These are phyloP conservation scores for Ophiosphaerella korrae DNA, from an alignment of 2,329 filamentous ascomycete species.

Conservation along the genomic window DNA sequence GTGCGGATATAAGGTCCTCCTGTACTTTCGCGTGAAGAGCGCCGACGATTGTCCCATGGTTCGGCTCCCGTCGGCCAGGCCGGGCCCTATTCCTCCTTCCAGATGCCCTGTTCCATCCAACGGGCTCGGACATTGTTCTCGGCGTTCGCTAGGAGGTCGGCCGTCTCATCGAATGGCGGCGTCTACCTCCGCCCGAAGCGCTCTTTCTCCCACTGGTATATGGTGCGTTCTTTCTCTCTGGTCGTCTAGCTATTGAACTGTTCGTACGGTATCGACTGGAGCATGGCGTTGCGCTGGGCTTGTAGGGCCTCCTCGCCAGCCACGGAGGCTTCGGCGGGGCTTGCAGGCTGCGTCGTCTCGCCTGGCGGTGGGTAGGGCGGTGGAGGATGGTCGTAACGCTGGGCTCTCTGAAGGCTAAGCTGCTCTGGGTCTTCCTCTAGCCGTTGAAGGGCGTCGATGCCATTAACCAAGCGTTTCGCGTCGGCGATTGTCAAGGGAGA, in stretches of 20 bases:
- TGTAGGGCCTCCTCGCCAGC: neutral
- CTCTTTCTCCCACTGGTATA: no score
- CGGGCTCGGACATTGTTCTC: conserved; percentile 8
- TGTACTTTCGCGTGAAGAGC: conserved; percentile 1
- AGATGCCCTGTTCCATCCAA: conserved; percentile 14
- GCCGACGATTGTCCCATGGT: neutral
- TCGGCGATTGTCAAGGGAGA: neutral
- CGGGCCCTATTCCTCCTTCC: conserved; percentile 9
- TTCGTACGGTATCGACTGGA: no score
- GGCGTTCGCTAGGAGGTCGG: conserved; percentile 4
- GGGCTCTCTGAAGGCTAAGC: neutral
- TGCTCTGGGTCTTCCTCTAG: conserved; percentile 5
- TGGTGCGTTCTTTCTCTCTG: no score
- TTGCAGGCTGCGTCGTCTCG: conserved; percentile 1
- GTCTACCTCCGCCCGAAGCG: neutral
- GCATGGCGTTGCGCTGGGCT: no score
- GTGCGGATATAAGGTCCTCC: neutral
- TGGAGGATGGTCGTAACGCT: conserved; percentile 1
- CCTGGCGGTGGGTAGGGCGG: neutral
- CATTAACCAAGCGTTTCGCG: no score
- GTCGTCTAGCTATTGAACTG: no score
- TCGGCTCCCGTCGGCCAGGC: conserved; percentile 10
- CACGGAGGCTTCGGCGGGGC: neutral
- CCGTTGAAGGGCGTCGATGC: conserved; percentile 2
- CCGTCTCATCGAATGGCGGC: conserved; percentile 1